phyloP scores from a whole-genome alignment of 768 basidiomycete genomes.

The Rubroboletus pulcherrimus region DNA sequence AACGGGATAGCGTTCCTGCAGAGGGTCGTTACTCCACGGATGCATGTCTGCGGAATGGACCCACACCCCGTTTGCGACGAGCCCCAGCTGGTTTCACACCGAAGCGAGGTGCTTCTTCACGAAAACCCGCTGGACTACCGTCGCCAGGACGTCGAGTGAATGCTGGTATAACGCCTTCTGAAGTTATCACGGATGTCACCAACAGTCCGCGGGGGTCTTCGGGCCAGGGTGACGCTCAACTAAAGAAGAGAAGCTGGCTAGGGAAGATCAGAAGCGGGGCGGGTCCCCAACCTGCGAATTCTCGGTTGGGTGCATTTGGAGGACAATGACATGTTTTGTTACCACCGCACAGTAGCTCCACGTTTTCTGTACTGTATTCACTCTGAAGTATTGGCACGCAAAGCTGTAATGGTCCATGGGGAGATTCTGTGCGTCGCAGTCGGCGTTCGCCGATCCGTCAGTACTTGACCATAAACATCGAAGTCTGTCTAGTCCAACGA shows the following conservation, averaged over 20 bases:
- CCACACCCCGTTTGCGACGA: constrained; percentile 59
- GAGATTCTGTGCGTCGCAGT: neutral
- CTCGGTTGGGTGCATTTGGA: constrained; percentile 21
- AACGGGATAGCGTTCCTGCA: constrained; percentile 54
- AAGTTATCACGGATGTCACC: constrained; percentile 55
- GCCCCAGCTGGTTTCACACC: constrained; percentile 73
- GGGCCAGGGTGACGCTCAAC: constrained; percentile 20
- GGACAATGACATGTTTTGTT: constrained; percentile 23
- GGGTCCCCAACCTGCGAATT: constrained; percentile 15
- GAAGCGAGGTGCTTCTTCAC: constrained; percentile 47
- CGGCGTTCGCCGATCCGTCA: constrained; percentile 18
- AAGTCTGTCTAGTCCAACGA: neutral
- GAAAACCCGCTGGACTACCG: constrained; percentile 28
- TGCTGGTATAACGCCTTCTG: constrained; percentile 34
- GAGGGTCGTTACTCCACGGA: constrained; percentile 56
- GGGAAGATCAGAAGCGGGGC: constrained; percentile 58
- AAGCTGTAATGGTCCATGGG: neutral
- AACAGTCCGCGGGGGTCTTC: constrained; percentile 51
- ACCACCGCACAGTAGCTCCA: constrained; percentile 8
- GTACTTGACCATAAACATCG: neutral
- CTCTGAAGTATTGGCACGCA: neutral
- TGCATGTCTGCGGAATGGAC: constrained; percentile 37
- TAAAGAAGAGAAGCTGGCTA: constrained; percentile 63
- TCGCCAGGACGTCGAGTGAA: constrained; percentile 50
- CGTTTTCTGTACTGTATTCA: constrained; percentile 18